phyloP scores from a whole-genome alignment of 345 rosid genomes.

The Euclidium syriacum region DNA sequence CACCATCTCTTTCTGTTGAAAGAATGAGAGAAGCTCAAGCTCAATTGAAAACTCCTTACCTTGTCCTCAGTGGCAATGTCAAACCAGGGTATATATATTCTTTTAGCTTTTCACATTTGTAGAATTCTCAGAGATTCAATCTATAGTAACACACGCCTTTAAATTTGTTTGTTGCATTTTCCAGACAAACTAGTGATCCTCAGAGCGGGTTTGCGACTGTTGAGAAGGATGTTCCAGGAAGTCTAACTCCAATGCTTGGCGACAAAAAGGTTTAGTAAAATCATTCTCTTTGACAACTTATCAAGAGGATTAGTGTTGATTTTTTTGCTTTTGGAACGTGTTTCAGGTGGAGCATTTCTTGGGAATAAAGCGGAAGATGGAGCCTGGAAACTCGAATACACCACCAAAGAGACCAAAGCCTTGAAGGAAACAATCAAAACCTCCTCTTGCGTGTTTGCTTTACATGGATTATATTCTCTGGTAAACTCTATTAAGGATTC shows the following conservation, averaged over 20 bases:
- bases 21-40: constrained; percentile 97
- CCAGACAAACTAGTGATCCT: constrained; percentile 88
- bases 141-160: background rate
- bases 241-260: constrained; percentile 93
- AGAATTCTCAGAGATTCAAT: background rate
- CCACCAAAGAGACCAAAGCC: constrained; percentile 59
- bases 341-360: constrained; percentile 88
- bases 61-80: constrained; percentile 95
- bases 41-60: constrained; percentile 80
- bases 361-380: constrained; percentile 81
- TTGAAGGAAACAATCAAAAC: constrained; percentile 21
- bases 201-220: constrained; percentile 81
- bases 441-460: constrained; percentile 11
- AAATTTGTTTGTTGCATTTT: constrained; percentile 14
- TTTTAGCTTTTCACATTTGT: background rate
- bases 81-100: constrained; percentile 71
- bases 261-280: constrained; percentile 57
- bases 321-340: background rate
- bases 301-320: background rate
- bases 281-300: background rate
- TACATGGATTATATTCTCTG: constrained; percentile 7
- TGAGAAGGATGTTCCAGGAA: constrained; percentile 81
- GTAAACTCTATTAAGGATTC: constrained; percentile 3
- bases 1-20: constrained; percentile 83
- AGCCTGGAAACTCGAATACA: constrained; percentile 39